phyloP scores from a whole-genome alignment of 768 basidiomycete genomes.

The Xanthoconium purpureum region DNA sequence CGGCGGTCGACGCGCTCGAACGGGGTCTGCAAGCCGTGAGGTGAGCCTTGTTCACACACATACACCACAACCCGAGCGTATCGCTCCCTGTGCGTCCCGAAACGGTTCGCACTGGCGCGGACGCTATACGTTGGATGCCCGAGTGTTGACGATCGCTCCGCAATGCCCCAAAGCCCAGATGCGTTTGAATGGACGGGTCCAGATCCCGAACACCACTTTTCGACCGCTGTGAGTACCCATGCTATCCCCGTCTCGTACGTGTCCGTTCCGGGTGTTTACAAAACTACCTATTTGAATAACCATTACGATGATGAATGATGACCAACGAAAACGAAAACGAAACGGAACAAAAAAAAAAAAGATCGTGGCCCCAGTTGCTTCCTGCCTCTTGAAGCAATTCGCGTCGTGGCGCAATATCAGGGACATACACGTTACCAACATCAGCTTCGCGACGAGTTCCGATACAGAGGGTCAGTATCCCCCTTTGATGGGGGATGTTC shows the following conservation, averaged over 20 bases:
- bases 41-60: conserved; percentile 26
- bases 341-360: neutral
- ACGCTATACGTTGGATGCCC: neutral
- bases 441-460: conserved; percentile 36
- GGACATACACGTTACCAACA: conserved; percentile 47
- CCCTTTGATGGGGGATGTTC: conserved; percentile 37
- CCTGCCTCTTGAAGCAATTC: conserved; percentile 25
- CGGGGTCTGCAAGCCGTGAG: conserved; percentile 34
- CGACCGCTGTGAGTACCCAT: conserved; percentile 47
- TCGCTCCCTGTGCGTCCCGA: neutral
- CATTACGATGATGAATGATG: neutral
- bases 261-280: neutral
- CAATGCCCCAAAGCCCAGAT: conserved; percentile 36
- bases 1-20: conserved; percentile 28
- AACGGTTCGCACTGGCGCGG: neutral
- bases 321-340: neutral
- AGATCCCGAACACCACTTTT: conserved; percentile 60
- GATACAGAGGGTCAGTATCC: conserved; percentile 9
- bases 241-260: neutral
- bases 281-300: neutral
- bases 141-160: neutral
- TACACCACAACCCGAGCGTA: neutral
- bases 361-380: conserved; percentile 25
- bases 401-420: conserved; percentile 43
- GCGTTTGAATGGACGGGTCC: conserved; percentile 57